Evolutionary conservation across 1,139 yeast species (phyloP).

Genomic region (Candida neerlandica): DNA sequence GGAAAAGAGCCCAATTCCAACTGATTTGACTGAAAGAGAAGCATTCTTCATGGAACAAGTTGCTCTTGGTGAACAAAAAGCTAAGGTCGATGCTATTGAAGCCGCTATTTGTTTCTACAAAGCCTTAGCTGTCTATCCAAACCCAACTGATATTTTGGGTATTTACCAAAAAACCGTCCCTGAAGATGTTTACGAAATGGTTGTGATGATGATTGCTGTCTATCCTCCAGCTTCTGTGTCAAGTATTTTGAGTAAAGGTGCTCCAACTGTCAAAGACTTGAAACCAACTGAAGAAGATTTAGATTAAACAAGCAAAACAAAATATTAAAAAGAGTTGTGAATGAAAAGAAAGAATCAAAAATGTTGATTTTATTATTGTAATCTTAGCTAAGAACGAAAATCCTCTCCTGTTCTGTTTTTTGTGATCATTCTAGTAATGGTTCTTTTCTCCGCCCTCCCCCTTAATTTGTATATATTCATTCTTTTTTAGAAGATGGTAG

Average conservation of each 20-base stretch:
- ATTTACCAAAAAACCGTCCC: constrained; percentile 89
- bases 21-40: constrained; percentile 69
- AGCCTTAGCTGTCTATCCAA: constrained; percentile 93
- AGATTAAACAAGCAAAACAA: constrained; percentile 26
- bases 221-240: constrained; percentile 85
- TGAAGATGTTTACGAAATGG: constrained; percentile 75
- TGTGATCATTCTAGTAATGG: background rate
- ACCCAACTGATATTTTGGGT: constrained; percentile 86
- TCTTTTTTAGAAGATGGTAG: background rate
- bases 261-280: constrained; percentile 20
- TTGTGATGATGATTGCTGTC: constrained; percentile 86
- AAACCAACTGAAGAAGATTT: constrained; percentile 42
- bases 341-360: background rate
- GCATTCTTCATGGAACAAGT: constrained; percentile 80
- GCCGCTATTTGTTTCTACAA: constrained; percentile 92
- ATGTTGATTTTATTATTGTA: background rate
- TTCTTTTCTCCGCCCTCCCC: background rate
- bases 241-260: constrained; percentile 56
- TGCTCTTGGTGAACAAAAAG: constrained; percentile 77
- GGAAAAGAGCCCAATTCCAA: constrained; percentile 73
- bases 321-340: background rate
- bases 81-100: constrained; percentile 60
- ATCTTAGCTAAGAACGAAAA: background rate
- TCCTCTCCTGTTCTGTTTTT: background rate
- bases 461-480: constrained; percentile 5